These are phyloP conservation scores for Yamadazyma siamensis DNA, from an alignment of 1,139 yeast genomes.

Conservation along the genomic window DNA sequence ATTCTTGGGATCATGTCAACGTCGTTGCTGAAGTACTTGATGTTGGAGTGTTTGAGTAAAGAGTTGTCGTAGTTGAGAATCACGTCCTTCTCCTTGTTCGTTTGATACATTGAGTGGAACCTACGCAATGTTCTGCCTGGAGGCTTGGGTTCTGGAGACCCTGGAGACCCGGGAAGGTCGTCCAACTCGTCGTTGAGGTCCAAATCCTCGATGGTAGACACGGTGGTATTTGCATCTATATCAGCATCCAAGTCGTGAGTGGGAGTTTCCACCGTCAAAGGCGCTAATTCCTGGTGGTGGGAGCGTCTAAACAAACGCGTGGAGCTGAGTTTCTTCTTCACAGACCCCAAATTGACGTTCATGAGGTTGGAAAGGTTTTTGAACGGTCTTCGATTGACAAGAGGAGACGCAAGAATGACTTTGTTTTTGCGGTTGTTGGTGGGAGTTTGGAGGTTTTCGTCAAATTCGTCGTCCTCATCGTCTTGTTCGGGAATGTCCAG, in stretches of 20 bases:
- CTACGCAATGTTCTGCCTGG: constrained; percentile 36
- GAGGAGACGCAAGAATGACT: constrained; percentile 8
- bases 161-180: constrained; percentile 2
- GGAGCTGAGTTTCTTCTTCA: constrained; percentile 14
- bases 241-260: constrained; percentile 9
- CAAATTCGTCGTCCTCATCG: constrained; percentile 4
- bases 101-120: constrained; percentile 65
- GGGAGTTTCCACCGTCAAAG: background rate
- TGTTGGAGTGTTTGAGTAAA: constrained; percentile 34
- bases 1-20: constrained; percentile 78
- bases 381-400: constrained; percentile 22
- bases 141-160: background rate
- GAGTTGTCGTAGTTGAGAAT: constrained; percentile 32
- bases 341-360: constrained; percentile 9
- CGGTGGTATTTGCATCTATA: constrained; percentile 14
- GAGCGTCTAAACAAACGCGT: constrained; percentile 11
- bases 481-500: constrained; percentile 2
- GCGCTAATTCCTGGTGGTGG: background rate
- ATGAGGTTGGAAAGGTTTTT: constrained; percentile 22
- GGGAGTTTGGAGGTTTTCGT: constrained; percentile 11
- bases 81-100: constrained; percentile 33
- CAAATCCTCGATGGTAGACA: constrained; percentile 13
- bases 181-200: constrained; percentile 11
- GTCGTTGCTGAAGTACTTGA: constrained; percentile 40
- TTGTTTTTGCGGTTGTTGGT: constrained; percentile 8